Evolutionary conservation across 2,329 filamentous ascomycete genomes (phyloP), one percentile per base, ranked within the genome.

Genomic region (Fusarium sp.): DNA sequence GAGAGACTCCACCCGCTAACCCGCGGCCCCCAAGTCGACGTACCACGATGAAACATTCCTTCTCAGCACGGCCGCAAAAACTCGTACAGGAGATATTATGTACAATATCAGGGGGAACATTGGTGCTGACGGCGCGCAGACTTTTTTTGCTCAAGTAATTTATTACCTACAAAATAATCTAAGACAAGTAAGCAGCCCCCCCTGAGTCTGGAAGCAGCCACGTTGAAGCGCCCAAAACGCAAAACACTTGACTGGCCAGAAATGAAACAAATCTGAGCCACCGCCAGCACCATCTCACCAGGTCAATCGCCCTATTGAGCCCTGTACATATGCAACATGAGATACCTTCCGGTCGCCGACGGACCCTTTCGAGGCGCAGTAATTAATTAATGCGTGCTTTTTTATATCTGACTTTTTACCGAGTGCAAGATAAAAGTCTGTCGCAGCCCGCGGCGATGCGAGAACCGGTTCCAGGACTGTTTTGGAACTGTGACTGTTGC

Each of bases 1-100:
- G 18, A 48, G 13, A 26, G 47, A 35, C 39, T 28, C 62, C 57
- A 53, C 56, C 50, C 24, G 45, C 45, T 51, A 64, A 51, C 8
- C 28, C 56, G 17, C 44, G 38, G 39, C 38, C 53, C 61, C 36
- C 50, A 53, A 61, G 28, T 51, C 30, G 38, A 69, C 65, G 53
- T 63, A 69, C 55, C 55, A 68, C 56, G 50, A 69, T 66, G 66
- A 70, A 70, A 59, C 67, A 70, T 70, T 70, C 36, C 59, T 66
- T 20, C 20, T 36, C 18, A 36, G 36, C 42, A 35, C 63, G 66
- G 55, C 11, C 67, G 32, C 51, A 47, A 55, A 55, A 58, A 30
- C 53, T 61, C 53, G 55, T 54, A 42, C 20, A 57, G 65, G 66
- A 58, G 66, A 58, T 51, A 35, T 20, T 17, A 22, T 48, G 20